phyloP scores from a whole-genome alignment of 2,329 filamentous ascomycete species.

The Didymellaceae sp. region DNA sequence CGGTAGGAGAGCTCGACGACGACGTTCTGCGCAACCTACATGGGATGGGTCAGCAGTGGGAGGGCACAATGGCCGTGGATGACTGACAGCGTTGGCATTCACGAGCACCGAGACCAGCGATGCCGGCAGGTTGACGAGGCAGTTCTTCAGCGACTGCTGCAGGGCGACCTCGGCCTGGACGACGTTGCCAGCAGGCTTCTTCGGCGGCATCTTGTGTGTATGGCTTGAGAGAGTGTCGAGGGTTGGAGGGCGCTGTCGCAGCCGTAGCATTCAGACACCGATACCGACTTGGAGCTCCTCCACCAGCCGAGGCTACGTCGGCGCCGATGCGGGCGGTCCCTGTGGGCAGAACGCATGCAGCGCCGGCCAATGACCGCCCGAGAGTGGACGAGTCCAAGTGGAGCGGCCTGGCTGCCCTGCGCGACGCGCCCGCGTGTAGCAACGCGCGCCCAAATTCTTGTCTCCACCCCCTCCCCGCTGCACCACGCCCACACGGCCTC shows the following conservation, averaged over 20 bases:
- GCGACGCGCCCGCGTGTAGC: constrained; percentile 27
- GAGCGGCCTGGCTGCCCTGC: constrained; percentile 8
- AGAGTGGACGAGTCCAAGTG: no score
- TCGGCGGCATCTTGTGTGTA: constrained; percentile 43
- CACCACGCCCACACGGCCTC: constrained; percentile 8
- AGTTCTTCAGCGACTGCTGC: constrained; percentile 83
- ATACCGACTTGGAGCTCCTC: constrained; percentile 6
- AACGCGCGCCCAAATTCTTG: constrained; percentile 37
- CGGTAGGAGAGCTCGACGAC: constrained; percentile 88
- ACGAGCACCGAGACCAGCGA: constrained; percentile 83
- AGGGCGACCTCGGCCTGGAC: constrained; percentile 83
- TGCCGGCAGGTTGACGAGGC: constrained; percentile 88
- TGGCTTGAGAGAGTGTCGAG: constrained; percentile 4
- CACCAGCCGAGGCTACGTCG: constrained; percentile 41
- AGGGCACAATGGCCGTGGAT: neutral
- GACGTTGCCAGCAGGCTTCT: constrained; percentile 56
- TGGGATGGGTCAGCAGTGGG: constrained; percentile 46
- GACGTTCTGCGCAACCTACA: constrained; percentile 89
- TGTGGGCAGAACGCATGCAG: constrained; percentile 24
- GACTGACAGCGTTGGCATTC: constrained; percentile 86
- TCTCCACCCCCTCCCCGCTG: constrained; percentile 30
- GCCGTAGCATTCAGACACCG: neutral
- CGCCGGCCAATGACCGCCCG: constrained; percentile 26
- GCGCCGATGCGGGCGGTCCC: constrained; percentile 32
- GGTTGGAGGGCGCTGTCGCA: neutral